Percentiles rank a stretch among this genome's conserved stretches.
phyloP scores from a whole-genome alignment of 2,329 filamentous ascomycete genomes.

The Nothophaeocryptopus gaeumannii region DNA sequence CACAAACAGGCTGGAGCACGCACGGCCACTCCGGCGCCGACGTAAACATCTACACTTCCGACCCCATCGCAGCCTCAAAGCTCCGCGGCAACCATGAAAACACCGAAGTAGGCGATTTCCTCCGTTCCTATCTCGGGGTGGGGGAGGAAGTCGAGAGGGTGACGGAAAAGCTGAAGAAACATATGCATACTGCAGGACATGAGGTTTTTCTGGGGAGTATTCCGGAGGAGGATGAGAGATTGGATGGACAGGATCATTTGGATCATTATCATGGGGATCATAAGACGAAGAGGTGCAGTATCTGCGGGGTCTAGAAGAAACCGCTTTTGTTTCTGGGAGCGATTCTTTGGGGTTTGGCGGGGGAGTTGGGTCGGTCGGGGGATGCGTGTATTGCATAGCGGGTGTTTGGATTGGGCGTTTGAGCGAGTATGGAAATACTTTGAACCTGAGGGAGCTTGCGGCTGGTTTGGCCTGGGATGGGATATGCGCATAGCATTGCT shows the following conservation, averaged over 20 bases:
- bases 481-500: too few species aligned
- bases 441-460: too few species aligned
- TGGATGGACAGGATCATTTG: conserved; percentile 49
- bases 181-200: conserved; percentile 40
- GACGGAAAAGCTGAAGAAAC: conserved; percentile 69
- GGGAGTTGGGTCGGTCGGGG: conserved; percentile 7
- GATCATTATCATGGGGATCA: conserved; percentile 35
- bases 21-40: conserved; percentile 88
- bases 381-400: conserved; percentile 2
- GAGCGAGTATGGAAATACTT: too few species aligned
- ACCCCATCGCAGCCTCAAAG: conserved; percentile 58
- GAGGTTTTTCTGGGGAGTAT: conserved; percentile 46
- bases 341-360: conserved; percentile 5
- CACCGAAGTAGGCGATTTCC: conserved; percentile 81
- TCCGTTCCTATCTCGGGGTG: conserved; percentile 74
- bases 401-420: too few species aligned
- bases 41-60: conserved; percentile 91
- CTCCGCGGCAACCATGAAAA: conserved; percentile 91
- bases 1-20: conserved; percentile 89
- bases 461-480: too few species aligned
- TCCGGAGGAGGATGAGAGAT: conserved; percentile 40
- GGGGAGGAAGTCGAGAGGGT: conserved; percentile 77
- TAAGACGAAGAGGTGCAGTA: conserved; percentile 21
- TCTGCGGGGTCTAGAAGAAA: conserved; percentile 24
- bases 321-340: conserved; percentile 6